Conservation (phyloP, 1,139 yeast genomes). For the Kluyveromyces marxianus region DNA sequence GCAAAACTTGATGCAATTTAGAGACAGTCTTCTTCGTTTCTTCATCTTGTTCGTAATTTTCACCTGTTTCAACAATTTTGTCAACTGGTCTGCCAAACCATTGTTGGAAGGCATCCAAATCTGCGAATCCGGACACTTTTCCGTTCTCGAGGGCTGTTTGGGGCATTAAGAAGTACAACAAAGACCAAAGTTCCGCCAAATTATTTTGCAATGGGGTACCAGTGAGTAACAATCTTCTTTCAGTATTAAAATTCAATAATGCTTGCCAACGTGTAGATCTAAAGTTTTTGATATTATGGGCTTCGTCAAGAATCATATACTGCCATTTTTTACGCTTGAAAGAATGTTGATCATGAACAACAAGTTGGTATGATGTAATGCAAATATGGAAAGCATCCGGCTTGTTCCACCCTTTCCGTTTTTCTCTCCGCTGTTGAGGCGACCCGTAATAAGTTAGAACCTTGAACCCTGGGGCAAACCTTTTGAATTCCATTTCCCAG, state of each 20-base stretch:
- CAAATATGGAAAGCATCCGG: constrained; percentile 96
- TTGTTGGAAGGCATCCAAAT: constrained; percentile 88
- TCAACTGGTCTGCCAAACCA: constrained; percentile 99
- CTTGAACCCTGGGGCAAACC: constrained; percentile 97
- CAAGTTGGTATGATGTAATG: constrained; percentile 92
- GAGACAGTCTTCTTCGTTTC: constrained; percentile 84
- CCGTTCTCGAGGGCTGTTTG: constrained; percentile 44
- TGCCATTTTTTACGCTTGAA: constrained; percentile 91
- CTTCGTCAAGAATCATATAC: constrained; percentile 95
- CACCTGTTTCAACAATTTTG: constrained; percentile 71
- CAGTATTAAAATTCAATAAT: constrained; percentile 83
- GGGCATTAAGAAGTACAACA: constrained; percentile 92
- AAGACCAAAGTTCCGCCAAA: constrained; percentile 88
- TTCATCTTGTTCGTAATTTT: constrained; percentile 42
- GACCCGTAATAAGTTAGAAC: constrained; percentile 93
- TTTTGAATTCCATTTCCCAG: constrained; percentile 99
- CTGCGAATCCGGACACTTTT: constrained; percentile 88
- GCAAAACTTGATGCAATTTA: constrained; percentile 82
- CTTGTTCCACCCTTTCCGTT: constrained; percentile 95
- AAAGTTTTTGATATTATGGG: constrained; percentile 95
- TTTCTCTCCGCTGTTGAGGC: constrained; percentile 95
- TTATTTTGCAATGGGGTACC: constrained; percentile 96
- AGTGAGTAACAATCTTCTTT: constrained; percentile 75
- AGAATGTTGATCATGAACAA: constrained; percentile 91
- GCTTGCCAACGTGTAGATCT: constrained; percentile 98